These are phyloP conservation scores for Phytopythium aichiense DNA, from an alignment of 352 stramenopile genomes.

Conservation along the genomic window DNA sequence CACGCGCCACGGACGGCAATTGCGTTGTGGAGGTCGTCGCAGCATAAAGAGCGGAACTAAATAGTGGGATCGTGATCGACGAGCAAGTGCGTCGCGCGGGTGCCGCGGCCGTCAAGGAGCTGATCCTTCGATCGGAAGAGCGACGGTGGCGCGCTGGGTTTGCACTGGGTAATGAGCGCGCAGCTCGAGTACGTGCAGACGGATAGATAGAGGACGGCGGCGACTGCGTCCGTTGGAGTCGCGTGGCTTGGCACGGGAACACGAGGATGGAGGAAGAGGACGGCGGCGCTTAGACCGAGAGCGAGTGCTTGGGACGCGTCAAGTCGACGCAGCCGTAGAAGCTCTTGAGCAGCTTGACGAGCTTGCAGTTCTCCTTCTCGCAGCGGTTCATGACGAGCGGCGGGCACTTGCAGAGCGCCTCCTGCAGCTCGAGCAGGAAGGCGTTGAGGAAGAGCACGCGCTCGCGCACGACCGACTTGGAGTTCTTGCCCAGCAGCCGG, in stretches of 20 bases:
- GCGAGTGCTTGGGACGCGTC: slow-evolving; percentile 32
- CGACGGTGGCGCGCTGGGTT: slow-evolving; percentile 3
- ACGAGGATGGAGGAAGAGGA: background rate
- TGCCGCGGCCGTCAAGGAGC: slow-evolving; percentile 8
- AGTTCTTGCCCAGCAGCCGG: slow-evolving; percentile 78
- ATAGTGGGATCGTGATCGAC: slow-evolving; percentile 1
- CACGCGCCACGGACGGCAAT: background rate
- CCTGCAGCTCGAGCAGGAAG: slow-evolving; percentile 73
- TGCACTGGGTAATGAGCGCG: background rate
- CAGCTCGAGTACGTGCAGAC: background rate
- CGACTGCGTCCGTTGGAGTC: background rate
- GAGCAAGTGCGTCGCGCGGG: background rate
- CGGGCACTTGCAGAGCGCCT: slow-evolving; percentile 74
- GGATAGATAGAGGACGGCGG: slow-evolving; percentile 2
- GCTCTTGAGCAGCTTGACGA: slow-evolving; percentile 84
- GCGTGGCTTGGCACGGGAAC: background rate
- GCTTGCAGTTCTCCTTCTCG: slow-evolving; percentile 79
- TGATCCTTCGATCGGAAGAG: slow-evolving; percentile 32
- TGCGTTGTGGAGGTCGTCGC: background rate
- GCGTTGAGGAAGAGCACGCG: slow-evolving; percentile 79
- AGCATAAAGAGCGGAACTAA: background rate
- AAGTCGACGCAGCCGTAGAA: slow-evolving; percentile 72
- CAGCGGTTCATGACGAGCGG: slow-evolving; percentile 67
- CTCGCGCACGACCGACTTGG: slow-evolving; percentile 68
- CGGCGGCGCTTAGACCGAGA: slow-evolving; percentile 34